Evolutionary conservation across 345 rosid species (phyloP).

Genomic region (Physaria fendleri): DNA sequence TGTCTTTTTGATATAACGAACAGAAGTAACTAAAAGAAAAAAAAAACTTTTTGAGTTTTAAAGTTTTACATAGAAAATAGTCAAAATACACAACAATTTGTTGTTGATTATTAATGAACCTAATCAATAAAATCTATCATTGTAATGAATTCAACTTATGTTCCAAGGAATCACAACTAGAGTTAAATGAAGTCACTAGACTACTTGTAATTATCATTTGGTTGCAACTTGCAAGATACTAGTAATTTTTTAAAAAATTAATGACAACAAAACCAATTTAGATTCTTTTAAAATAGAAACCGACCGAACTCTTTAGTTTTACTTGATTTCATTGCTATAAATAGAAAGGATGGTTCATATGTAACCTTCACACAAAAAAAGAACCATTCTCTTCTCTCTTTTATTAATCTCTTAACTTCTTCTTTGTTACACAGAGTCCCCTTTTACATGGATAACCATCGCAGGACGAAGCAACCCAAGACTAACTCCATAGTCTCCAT

Average conservation of each 20-base stretch:
- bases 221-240: conserved; percentile 3
- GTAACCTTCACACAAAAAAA: not conserved
- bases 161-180: not conserved
- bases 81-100: no score
- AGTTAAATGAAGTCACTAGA: conserved; percentile 8
- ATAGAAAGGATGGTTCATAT: not conserved
- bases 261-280: not conserved
- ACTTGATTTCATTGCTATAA: conserved; percentile 12
- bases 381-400: not conserved
- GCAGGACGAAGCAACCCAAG: conserved; percentile 21
- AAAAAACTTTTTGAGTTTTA: no score
- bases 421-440: not conserved
- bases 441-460: conserved; percentile 15
- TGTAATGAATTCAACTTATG: not conserved
- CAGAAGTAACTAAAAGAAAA: not conserved
- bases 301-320: conserved; percentile 6
- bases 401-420: not conserved
- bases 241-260: not conserved
- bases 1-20: not conserved
- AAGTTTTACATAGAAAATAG: no score
- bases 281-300: not conserved
- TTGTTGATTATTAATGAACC: not conserved
- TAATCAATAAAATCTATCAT: not conserved
- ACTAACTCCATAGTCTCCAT: not conserved
- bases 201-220: not conserved